Evolutionary conservation across 2,329 filamentous ascomycete species (phyloP), one percentile per base, ranked within the genome.

Genomic region (Xylaria polymorpha): DNA sequence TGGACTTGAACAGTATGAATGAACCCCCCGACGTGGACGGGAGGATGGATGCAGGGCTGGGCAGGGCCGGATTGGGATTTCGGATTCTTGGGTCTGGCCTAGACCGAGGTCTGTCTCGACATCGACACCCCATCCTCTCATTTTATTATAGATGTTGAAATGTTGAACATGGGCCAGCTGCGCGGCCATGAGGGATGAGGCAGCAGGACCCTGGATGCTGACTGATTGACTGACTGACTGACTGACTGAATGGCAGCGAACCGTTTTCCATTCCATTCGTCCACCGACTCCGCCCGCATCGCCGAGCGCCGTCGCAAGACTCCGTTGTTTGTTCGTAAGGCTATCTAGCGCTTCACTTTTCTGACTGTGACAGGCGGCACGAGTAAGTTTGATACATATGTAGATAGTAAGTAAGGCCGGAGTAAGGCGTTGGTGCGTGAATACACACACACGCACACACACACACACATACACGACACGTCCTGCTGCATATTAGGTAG

Each of bases 231-330:
- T 29, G 25, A 56, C 66, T 29, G 25, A 29, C 25, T 29, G 25
- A 29, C 25, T 29, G 25, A 29, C 25, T 29, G 25, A 56, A 61
- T 58, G 61, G 53, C 43, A 51, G 41, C 48, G 12, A 55, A 18
- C 46, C 25, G 29, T 37, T 55, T 29, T 50, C 22, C 44, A 56
- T 29, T 50, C 22, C 44, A 56, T 20, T 56, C 32, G 20, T n/a
- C 39, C 22, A 55, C 55, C 35, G 32, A 64, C 22, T n/a, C 51
- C 32, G 22, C 48, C 59, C 58, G 58, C 50, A 41, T 25, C 41
- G 50, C 50, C 51, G 58, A 41, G 58, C 25, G 35, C 35, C 22
- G 61, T 41, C 41, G 35, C 32, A 43, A 29, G 25, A 37, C 64
- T 29, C 64, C 62, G 41, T 67, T 25, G 3, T 62, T 4, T 58